Base-by-base conservation (phyloP, 148 eudicot genomes). In the Limonium bicolor region DNA sequence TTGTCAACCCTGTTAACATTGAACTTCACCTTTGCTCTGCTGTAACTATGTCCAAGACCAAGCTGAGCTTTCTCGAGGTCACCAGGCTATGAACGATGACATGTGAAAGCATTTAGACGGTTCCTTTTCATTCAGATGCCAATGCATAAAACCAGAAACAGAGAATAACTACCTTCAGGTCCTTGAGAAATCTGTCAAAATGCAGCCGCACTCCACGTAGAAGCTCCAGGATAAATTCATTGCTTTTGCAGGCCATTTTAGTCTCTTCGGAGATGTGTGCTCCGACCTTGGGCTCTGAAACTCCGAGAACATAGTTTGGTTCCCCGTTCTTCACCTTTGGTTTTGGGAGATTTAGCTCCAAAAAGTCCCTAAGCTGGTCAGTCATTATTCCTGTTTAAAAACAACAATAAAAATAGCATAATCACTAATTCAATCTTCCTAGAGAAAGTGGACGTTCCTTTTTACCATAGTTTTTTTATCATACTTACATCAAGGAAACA, bases 1-100 rank as follows among this genome's bases (percentile, higher is more conserved):
- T 90, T 90, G 69, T 90, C 99, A 20, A 90, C 95, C 18, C 99
- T 78, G 49, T 90, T 90, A 39, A 90, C 99, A 71, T 90, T 90
- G 76, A 90, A 90, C 77, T 90, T 90, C 34, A 90, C 99, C 73
- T 90, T 90, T 36, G 95, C 95, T 58, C 99, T 62, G 68, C 99
- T 85, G 78, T 90, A 90, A 73, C 94, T 81, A 76, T 90, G 99
- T 16, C 63, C 94, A 11, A 85, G 65, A 62, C 99, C 99, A 48
- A 90, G 74, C 61, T 85, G 99, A 42, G 99, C 74, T 69, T 90
- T 90, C 76, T 85, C 99, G 73, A 85, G 61, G 43, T 90, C 95
- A 38, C 94, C 99, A 46, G 82, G 77, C 99, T 90, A 47, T 48
- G 48, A 2, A 19, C 51, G 15, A 1, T n/a, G 18, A 18, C 34